Evolutionary conservation across 2,329 filamentous ascomycete genomes (phyloP).

Genomic region (Tolypocladium amazonense): DNA sequence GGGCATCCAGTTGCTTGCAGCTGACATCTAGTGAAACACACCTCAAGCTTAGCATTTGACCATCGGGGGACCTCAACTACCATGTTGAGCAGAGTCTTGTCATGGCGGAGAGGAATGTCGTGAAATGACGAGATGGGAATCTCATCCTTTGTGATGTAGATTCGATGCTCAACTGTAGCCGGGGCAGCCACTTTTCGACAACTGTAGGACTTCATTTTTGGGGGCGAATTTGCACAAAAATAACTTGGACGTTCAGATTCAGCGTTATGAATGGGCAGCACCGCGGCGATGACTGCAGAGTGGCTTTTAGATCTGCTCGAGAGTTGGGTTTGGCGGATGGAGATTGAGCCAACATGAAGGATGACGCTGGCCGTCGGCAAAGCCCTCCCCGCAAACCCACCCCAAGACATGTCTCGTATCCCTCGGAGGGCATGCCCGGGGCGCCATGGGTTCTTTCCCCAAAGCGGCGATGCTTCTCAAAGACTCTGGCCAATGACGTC

Average conservation of each 20-base stretch:
- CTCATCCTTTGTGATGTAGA: not conserved
- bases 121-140: not conserved
- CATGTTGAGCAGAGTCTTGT: not conserved
- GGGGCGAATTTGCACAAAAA: not conserved
- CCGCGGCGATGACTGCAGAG: too few species aligned
- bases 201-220: not conserved
- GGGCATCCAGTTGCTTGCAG: not conserved
- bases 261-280: not conserved
- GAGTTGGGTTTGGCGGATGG: too few species aligned
- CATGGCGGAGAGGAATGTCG: not conserved
- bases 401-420: too few species aligned
- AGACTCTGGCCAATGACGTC: not conserved
- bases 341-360: too few species aligned
- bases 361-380: too few species aligned
- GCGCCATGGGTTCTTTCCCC: not conserved
- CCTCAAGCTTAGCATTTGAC: not conserved
- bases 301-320: too few species aligned
- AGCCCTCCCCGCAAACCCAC: too few species aligned
- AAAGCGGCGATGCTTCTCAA: not conserved
- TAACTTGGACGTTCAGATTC: not conserved
- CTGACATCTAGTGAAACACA: not conserved
- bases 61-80: not conserved
- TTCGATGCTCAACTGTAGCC: not conserved
- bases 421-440: too few species aligned
- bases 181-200: not conserved